Evolutionary conservation across 2,329 filamentous ascomycete genomes (phyloP).

Genomic region (Neofusicoccum sp.): DNA sequence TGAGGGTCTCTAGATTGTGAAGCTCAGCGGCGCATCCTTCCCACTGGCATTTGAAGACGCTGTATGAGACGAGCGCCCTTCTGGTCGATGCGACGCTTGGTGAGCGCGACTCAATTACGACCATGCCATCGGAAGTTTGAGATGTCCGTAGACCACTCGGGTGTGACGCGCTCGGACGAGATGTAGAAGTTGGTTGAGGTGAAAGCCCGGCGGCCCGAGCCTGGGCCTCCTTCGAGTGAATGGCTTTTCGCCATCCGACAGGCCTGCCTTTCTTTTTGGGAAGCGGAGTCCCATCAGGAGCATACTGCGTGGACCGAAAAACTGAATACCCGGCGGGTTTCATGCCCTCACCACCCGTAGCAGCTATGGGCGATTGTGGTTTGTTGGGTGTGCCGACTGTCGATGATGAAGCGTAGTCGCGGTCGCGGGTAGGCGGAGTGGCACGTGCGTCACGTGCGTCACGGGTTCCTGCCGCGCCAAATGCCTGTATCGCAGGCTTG

Average conservation of each 20-base stretch:
- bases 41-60: conserved; percentile 60
- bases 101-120: conserved; percentile 30
- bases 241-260: conserved; percentile 49
- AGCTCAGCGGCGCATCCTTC: conserved; percentile 55
- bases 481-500: neutral
- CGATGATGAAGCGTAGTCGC: neutral
- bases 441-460: conserved; percentile 6
- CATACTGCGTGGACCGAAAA: conserved; percentile 35
- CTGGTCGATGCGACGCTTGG: conserved; percentile 27
- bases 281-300: conserved; percentile 33
- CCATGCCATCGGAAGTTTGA: conserved; percentile 16
- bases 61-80: conserved; percentile 27
- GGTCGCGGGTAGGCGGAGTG: conserved; percentile 12
- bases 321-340: conserved; percentile 40
- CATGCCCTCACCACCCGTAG: conserved; percentile 18
- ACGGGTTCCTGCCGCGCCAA: neutral
- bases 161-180: neutral
- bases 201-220: conserved; percentile 26
- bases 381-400: neutral
- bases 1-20: conserved; percentile 60
- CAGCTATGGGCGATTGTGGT: conserved; percentile 14
- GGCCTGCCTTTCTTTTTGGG: conserved; percentile 49
- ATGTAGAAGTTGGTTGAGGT: neutral
- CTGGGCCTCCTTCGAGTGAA: conserved; percentile 36
- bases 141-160: neutral